These are phyloP conservation scores for Lyophyllum semitale DNA, from an alignment of 768 basidiomycete genomes.

Conservation along the genomic window DNA sequence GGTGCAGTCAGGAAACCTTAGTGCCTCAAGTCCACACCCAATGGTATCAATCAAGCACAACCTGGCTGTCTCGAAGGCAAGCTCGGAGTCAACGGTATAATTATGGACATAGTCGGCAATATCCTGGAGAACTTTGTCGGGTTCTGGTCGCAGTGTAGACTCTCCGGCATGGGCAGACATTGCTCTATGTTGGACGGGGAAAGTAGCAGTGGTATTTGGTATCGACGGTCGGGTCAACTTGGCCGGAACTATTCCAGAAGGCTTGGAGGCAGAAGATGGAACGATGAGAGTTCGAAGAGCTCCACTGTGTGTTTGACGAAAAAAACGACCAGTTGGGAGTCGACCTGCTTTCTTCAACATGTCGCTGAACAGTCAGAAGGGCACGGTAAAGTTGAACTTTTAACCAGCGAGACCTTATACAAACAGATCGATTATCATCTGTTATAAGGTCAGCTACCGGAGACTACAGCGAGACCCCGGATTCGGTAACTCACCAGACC, in stretches of 20 bases:
- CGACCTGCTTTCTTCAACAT: slow-evolving; percentile 21
- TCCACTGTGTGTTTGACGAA: slow-evolving; percentile 16
- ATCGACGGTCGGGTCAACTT: slow-evolving; percentile 32
- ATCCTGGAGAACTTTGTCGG: slow-evolving; percentile 85
- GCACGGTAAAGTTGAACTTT: no score
- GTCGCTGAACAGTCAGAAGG: no score
- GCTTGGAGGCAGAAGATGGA: slow-evolving; percentile 17
- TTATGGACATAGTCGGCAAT: slow-evolving; percentile 93
- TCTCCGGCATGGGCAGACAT: slow-evolving; percentile 71
- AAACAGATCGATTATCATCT: no score
- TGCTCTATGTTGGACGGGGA: no score
- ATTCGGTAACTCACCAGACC: no score
- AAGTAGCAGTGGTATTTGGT: slow-evolving; percentile 14
- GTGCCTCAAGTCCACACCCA: slow-evolving; percentile 89
- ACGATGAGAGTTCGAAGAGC: slow-evolving; percentile 25
- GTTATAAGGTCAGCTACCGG: no score
- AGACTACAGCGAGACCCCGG: no score
- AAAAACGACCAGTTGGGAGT: slow-evolving; percentile 10
- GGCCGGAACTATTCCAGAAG: no score
- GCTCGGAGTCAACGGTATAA: slow-evolving; percentile 77
- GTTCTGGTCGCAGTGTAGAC: slow-evolving; percentile 77
- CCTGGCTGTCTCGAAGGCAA: slow-evolving; percentile 88
- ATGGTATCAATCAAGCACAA: slow-evolving; percentile 94
- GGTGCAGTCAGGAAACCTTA: slow-evolving; percentile 82
- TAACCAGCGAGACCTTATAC: no score